Evolutionary conservation across 129 eudicot species (phyloP).

Genomic region (Centaurea solstitialis): DNA sequence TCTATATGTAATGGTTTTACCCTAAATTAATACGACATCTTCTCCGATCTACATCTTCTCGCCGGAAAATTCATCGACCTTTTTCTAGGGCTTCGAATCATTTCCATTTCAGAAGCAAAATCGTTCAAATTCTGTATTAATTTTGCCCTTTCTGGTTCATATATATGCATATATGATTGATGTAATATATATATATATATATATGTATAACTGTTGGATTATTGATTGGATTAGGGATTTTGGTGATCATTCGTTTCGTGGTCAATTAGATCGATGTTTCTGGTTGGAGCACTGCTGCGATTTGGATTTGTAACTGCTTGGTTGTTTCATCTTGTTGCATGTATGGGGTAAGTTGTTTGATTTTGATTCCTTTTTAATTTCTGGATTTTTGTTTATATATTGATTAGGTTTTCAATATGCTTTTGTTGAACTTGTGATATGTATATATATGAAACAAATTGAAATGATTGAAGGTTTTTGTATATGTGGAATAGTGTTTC

Average conservation of each 20-base stretch:
- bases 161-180: background rate
- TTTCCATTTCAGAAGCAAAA: background rate
- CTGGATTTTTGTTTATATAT: background rate
- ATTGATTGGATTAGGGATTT: slow-evolving; percentile 24
- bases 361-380: slow-evolving; percentile 3
- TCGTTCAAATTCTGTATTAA: slow-evolving; percentile 1
- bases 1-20: background rate
- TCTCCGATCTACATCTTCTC: slow-evolving; percentile 22
- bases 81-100: slow-evolving; percentile 16
- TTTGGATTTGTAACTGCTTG: slow-evolving; percentile 57
- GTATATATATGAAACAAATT: background rate
- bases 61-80: slow-evolving; percentile 10
- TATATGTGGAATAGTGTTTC: too few relatives aligned
- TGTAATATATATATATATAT: background rate
- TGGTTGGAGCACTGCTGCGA: slow-evolving; percentile 48
- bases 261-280: slow-evolving; percentile 49
- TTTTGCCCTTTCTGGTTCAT: slow-evolving; percentile 7
- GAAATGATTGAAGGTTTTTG: too few relatives aligned
- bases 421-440: slow-evolving; percentile 4
- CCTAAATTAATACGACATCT: background rate
- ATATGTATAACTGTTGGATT: background rate
- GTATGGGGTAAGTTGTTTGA: slow-evolving; percentile 66
- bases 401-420: slow-evolving; percentile 5
- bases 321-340: slow-evolving; percentile 43
- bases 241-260: slow-evolving; percentile 19